Conservation (phyloP, 768 basidiomycete genomes). For the Rhizopogon salebrosus region DNA sequence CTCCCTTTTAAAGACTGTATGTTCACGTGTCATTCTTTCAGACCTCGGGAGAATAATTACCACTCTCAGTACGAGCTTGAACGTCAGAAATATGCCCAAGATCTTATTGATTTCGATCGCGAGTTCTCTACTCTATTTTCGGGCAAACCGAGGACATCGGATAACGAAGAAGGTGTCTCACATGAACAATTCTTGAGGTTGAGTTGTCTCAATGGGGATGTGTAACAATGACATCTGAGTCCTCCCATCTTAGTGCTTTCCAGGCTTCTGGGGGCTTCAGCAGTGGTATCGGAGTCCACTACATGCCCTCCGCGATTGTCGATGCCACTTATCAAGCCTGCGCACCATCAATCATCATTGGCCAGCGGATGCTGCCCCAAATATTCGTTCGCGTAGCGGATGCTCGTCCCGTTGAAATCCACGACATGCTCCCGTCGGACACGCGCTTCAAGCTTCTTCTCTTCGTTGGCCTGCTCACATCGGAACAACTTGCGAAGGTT, state of each 20-base stretch:
- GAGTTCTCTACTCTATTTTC: constrained; percentile 64
- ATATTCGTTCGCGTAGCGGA: constrained; percentile 32
- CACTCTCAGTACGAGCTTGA: constrained; percentile 60
- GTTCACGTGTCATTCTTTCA: constrained; percentile 4
- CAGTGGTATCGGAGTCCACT: constrained; percentile 36
- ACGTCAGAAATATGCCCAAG: constrained; percentile 62
- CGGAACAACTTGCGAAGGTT: constrained; percentile 17
- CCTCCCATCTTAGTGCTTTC: constrained; percentile 24
- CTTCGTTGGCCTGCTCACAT: constrained; percentile 26
- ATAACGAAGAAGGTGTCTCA: constrained; percentile 28
- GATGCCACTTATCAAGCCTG: constrained; percentile 23
- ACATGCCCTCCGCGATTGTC: constrained; percentile 32
- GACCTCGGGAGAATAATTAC: background rate
- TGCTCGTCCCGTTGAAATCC: constrained; percentile 32
- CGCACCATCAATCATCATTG: constrained; percentile 29
- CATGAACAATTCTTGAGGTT: constrained; percentile 33
- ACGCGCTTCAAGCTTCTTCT: constrained; percentile 33
- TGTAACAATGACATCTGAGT: background rate
- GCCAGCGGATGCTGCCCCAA: constrained; percentile 34
- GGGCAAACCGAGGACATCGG: constrained; percentile 51
- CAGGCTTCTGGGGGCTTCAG: constrained; percentile 34
- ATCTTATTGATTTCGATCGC: constrained; percentile 69
- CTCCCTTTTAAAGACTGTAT: constrained; percentile 36
- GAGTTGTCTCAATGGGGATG: constrained; percentile 4
- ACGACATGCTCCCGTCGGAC: constrained; percentile 35